Evolutionary conservation across 352 stramenopile species (phyloP).

Genomic region (Pythium dissimile): DNA sequence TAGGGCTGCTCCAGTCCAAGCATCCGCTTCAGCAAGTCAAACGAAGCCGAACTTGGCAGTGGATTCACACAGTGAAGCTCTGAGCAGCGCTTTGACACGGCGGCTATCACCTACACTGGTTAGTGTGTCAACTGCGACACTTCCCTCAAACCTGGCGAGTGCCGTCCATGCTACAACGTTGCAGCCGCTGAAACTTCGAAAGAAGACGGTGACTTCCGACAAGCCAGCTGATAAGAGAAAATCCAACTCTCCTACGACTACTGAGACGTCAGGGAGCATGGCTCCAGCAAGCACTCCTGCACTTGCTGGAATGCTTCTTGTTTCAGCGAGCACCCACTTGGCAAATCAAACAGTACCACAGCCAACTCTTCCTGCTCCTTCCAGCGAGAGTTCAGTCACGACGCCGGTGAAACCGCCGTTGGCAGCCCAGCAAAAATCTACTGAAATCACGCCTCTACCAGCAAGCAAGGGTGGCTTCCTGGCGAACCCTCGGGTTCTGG

Average conservation of each 20-base stretch:
- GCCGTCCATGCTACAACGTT: slow-evolving; percentile 5
- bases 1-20: neutral
- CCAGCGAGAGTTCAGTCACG: neutral
- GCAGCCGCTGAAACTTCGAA: slow-evolving; percentile 22
- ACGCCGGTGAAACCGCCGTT: slow-evolving; percentile 2
- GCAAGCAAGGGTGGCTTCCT: neutral
- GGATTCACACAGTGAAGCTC: neutral
- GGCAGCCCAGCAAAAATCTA: neutral
- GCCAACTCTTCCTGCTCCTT: neutral
- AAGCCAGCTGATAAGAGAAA: no score
- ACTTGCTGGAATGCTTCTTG: no score
- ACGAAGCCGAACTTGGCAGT: neutral
- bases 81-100: slow-evolving; percentile 8
- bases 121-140: slow-evolving; percentile 9
- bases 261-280: no score
- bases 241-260: no score
- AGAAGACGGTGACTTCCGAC: neutral
- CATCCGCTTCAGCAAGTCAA: neutral
- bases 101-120: slow-evolving; percentile 14
- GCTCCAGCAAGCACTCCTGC: no score
- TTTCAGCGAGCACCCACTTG: no score
- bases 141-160: slow-evolving; percentile 2
- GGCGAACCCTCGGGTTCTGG: slow-evolving; percentile 5
- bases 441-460: slow-evolving; percentile 7
- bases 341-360: neutral